Evolutionary conservation across 805 yeast species (phyloP), one percentile per base, ranked within the genome.

Genomic region (Zygotorulaspora sp.): DNA sequence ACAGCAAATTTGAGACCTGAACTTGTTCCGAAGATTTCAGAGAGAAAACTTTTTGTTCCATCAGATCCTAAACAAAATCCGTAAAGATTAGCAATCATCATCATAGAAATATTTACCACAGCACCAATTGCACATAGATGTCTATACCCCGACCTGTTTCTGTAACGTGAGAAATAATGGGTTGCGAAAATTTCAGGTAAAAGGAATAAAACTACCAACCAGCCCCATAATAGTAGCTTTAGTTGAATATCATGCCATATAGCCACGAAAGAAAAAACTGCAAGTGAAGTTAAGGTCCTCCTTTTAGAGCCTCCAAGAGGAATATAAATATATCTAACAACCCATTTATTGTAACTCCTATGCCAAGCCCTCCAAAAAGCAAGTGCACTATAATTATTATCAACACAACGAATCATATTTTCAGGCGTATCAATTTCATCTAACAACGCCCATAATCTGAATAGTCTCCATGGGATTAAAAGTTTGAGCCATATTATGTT

Each of bases 321-420:
- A 15, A 92, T 72, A 52, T 92, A 92, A 27, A 92, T 74, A 61
- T 92, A 92, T 44, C 95, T 72, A 17, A 84, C 74, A 22, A 85
- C 83, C 95, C 96, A 92, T 49, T 83, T 75, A 63, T 90, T 89
- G 66, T 70, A 92, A 32, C 95, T 82, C 55, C 97, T 75, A 63
- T 92, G 99, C 99, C 99, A 92, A 3, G 96, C 95, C 57, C 97
- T 74, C 99, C 99, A 92, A 60, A 92, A 92, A n/a, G 92, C 87
- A 44, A 86, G 62, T 0, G 96, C 92, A 22, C 95, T 83, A 61
- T 80, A 92, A 63, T 92, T 92, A 62, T 92, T 87, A 58, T 87
- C 84, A 78, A 92, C 86, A 58, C 97, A 89, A 41, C 99, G 71
- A 40, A 92, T 79, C 97, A 92, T 92, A 55, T 92, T 92, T 58